Evolutionary conservation across 2,329 filamentous ascomycete genomes (phyloP).

Genomic region (Fusarium sp.): DNA sequence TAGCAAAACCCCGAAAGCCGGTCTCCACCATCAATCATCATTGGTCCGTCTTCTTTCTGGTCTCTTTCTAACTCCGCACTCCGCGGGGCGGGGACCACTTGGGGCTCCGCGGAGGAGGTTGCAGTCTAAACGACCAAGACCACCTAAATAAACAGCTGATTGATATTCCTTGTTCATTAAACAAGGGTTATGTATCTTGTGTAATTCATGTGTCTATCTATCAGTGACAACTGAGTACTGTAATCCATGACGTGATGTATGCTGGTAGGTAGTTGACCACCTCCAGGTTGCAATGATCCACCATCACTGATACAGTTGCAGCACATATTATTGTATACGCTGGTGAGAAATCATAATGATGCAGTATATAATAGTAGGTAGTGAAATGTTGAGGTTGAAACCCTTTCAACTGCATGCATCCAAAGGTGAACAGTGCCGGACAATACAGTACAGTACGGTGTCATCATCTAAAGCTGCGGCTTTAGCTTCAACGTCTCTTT

Average conservation of each 20-base stretch:
- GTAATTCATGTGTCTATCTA: background rate
- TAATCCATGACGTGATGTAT: background rate
- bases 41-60: background rate
- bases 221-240: background rate
- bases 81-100: constrained; percentile 25
- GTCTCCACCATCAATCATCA: background rate
- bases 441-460: background rate
- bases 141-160: background rate
- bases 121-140: background rate
- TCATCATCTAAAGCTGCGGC: constrained; percentile 1
- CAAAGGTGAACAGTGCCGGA: background rate
- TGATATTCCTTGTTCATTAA: background rate
- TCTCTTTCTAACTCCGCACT: constrained; percentile 36
- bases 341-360: constrained; percentile 17
- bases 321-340: background rate
- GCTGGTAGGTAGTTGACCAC: background rate
- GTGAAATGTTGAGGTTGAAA: background rate
- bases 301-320: background rate
- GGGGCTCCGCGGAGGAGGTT: constrained; percentile 22
- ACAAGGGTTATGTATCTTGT: background rate
- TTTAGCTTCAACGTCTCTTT: constrained; percentile 27
- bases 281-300: background rate
- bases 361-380: background rate
- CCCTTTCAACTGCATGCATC: background rate
- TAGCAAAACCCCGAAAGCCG: constrained; percentile 48